Conservation (phyloP, 306 rosid species). For the Geum urbanum region DNA sequence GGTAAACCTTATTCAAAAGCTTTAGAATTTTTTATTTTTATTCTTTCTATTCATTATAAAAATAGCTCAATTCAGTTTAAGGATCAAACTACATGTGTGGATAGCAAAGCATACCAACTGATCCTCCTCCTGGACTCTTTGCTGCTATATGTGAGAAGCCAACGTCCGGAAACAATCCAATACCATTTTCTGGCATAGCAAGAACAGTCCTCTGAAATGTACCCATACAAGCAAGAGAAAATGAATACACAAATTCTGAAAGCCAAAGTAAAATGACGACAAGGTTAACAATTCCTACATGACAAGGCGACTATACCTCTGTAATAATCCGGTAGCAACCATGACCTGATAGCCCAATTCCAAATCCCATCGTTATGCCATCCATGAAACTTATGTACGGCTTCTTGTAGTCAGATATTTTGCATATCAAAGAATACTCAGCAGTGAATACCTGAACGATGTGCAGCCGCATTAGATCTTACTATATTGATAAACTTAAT, state of each 20-base stretch:
- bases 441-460: constrained; percentile 76
- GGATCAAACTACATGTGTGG: constrained; percentile 9
- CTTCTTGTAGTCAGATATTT: constrained; percentile 80
- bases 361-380: constrained; percentile 97
- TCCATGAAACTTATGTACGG: constrained; percentile 94
- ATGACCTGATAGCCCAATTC: constrained; percentile 94
- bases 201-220: constrained; percentile 76
- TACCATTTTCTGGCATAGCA: constrained; percentile 99
- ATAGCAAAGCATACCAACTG: constrained; percentile 59
- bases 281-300: constrained; percentile 5
- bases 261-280: constrained; percentile 4
- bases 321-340: constrained; percentile 88
- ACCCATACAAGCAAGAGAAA: neutral
- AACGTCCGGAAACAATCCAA: constrained; percentile 93
- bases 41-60: neutral
- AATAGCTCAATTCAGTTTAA: neutral
- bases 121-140: constrained; percentile 92
- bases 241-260: constrained; percentile 4
- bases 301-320: constrained; percentile 52
- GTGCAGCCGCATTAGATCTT: constrained; percentile 14
- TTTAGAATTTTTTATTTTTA: neutral
- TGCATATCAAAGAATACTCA: constrained; percentile 92
- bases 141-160: constrained; percentile 94
- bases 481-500: constrained; percentile 27
- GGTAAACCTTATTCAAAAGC: neutral